Evolutionary conservation across 2,329 filamentous ascomycete species (phyloP).

Genomic region (Chaetomiaceae sp.): DNA sequence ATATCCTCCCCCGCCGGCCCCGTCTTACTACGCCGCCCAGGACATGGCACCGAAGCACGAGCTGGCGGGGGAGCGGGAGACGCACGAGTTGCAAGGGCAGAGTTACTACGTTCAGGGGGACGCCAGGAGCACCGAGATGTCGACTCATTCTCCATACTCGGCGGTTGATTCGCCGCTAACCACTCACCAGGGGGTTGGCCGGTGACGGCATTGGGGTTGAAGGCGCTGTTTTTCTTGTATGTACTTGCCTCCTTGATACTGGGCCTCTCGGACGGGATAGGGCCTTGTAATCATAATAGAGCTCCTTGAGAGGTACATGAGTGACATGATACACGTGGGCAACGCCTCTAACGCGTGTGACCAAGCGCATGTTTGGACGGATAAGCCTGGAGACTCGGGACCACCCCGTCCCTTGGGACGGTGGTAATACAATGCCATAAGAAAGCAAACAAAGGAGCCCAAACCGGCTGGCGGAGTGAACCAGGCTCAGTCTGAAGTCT

Average conservation of each 20-base stretch:
- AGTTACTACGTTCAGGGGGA: background rate
- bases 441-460: background rate
- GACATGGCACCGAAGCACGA: background rate
- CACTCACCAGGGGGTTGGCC: background rate
- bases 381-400: too few relatives aligned
- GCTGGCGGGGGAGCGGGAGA: background rate
- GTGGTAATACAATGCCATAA: background rate
- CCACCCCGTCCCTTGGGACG: too few relatives aligned
- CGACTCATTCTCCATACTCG: background rate
- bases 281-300: too few relatives aligned
- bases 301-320: too few relatives aligned
- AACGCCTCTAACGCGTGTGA: too few relatives aligned
- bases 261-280: too few relatives aligned
- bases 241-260: too few relatives aligned
- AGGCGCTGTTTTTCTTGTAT: too few relatives aligned
- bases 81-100: background rate
- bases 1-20: background rate
- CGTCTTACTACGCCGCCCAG: background rate
- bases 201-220: background rate
- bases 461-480: too few relatives aligned
- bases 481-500: too few relatives aligned
- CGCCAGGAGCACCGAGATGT: background rate
- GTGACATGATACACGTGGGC: too few relatives aligned
- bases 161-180: background rate
- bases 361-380: too few relatives aligned